Base-by-base conservation (phyloP, 75 land plant genomes). In the Ceratopteris richardii region DNA sequence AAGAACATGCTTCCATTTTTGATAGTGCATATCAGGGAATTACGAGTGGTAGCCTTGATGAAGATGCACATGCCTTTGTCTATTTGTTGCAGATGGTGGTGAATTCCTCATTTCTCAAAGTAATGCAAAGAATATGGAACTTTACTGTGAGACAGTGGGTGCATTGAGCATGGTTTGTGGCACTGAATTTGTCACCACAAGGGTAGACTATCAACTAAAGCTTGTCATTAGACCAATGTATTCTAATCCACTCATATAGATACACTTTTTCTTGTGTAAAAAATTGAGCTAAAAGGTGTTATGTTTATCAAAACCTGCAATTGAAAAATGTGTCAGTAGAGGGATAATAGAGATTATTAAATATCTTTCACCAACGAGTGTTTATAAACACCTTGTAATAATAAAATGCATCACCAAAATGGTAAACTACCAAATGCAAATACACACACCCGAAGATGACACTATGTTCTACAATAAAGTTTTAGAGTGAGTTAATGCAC, bases 21-120 rank as follows among this genome's bases (percentile, higher is more conserved):
- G 98, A 93, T 59, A 90, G 96, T 66, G 98, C 98, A 41, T 93
- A 93, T 76, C 98, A 93, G 97, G 98, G 98, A 14, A 90, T 94
- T 82, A 96, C 98, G 9, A 94, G 98, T 74, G 98, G 98, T 55
- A 90, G 78, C 61, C 77, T 94, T 44, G 98, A 94, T 81, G 54
- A 70, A 42, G 98, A 94, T 77, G 98, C 98, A 68, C 75, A 72
- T 37, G 72, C 98, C 59, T 88, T 94, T 85, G 96, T 52, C 61
- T 82, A 58, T 94, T 94, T 75, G 98, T 84, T 61, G 88, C 82
- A 14, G 98, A 94, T 76, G 96, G 98, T 44, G 98, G 98, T 42
- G 98, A 94, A 79, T 83, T 81, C 51, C 64, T 94, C 48, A 63
- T 72, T 37, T 96, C 96, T 18, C 98, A 94, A 59, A 94, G 98